Percentiles rank a stretch among this genome's conserved stretches.
Evolutionary conservation across 345 rosid species (phyloP).

Genomic region (Balakata baccata): DNA sequence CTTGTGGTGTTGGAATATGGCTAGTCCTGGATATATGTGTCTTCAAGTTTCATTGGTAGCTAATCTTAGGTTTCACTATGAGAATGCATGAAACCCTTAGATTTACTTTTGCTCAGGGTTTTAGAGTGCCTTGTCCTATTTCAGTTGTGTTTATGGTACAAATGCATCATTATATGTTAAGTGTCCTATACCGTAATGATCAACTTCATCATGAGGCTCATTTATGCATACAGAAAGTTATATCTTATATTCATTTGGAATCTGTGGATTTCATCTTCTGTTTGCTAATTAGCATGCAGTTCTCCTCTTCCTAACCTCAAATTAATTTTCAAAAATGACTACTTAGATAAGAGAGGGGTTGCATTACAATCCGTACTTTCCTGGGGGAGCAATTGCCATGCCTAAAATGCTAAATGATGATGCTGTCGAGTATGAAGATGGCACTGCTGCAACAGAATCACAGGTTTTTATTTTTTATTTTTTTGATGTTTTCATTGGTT

Average conservation of each 20-base stretch:
- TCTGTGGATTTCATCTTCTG: neutral
- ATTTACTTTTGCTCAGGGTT: neutral
- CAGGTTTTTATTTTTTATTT: slow-evolving; percentile 47
- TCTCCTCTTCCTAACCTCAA: neutral
- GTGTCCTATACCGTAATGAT: neutral
- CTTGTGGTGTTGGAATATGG: neutral
- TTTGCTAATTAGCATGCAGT: neutral
- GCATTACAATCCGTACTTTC: slow-evolving; percentile 97
- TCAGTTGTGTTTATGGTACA: neutral
- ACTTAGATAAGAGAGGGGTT: slow-evolving; percentile 86
- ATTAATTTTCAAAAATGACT: slow-evolving; percentile 1
- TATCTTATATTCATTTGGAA: slow-evolving; percentile 3
- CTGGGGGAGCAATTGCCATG: slow-evolving; percentile 99
- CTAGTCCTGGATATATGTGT: neutral
- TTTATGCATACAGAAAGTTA: slow-evolving; percentile 3
- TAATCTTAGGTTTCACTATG: neutral
- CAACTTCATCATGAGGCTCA: neutral
- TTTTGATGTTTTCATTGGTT: neutral
- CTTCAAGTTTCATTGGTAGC: neutral
- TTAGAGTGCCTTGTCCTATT: neutral
- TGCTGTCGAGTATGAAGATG: slow-evolving; percentile 98
- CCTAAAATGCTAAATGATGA: slow-evolving; percentile 97
- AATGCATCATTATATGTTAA: neutral
- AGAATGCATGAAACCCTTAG: neutral
- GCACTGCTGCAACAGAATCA: slow-evolving; percentile 93